These are phyloP conservation scores for Flaveria sonorensis DNA, from an alignment of 129 eudicot species.

Conservation along the genomic window DNA sequence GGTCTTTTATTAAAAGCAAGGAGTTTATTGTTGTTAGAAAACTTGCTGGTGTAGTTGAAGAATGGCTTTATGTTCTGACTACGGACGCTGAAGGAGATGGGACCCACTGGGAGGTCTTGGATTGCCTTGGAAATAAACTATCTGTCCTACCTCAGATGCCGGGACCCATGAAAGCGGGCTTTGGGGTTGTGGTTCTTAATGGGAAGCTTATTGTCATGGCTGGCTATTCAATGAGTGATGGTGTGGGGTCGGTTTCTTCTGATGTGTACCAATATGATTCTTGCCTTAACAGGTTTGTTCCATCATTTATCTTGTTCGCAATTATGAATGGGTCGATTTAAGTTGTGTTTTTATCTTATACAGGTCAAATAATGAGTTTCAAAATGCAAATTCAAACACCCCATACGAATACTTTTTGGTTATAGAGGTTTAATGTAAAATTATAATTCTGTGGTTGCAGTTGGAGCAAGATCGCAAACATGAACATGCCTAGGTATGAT, in stretches of 20 bases:
- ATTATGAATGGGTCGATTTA: background rate
- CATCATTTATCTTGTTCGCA: background rate
- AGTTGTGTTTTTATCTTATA: slow-evolving; percentile 12
- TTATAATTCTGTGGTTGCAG: slow-evolving; percentile 46
- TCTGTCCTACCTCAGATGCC: slow-evolving; percentile 69
- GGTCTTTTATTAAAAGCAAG: slow-evolving; percentile 73
- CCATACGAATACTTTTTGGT: no score
- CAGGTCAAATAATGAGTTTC: background rate
- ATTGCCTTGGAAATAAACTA: slow-evolving; percentile 66
- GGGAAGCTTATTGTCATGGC: slow-evolving; percentile 91
- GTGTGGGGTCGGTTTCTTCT: slow-evolving; percentile 54
- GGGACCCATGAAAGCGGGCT: slow-evolving; percentile 68
- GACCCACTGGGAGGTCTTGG: slow-evolving; percentile 94
- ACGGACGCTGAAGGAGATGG: slow-evolving; percentile 65
- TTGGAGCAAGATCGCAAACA: slow-evolving; percentile 80
- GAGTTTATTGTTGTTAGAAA: slow-evolving; percentile 75
- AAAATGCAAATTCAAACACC: background rate
- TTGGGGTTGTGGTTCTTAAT: slow-evolving; percentile 68
- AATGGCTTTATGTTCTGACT: slow-evolving; percentile 85
- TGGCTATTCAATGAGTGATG: slow-evolving; percentile 63
- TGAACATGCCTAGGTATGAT: slow-evolving; percentile 85
- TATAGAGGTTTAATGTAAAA: slow-evolving; percentile 21
- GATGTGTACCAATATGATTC: slow-evolving; percentile 93
- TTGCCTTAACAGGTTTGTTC: slow-evolving; percentile 81
- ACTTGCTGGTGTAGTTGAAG: slow-evolving; percentile 82